Conservation (phyloP, 345 rosid species). For the Aquilaria malaccensis region DNA sequence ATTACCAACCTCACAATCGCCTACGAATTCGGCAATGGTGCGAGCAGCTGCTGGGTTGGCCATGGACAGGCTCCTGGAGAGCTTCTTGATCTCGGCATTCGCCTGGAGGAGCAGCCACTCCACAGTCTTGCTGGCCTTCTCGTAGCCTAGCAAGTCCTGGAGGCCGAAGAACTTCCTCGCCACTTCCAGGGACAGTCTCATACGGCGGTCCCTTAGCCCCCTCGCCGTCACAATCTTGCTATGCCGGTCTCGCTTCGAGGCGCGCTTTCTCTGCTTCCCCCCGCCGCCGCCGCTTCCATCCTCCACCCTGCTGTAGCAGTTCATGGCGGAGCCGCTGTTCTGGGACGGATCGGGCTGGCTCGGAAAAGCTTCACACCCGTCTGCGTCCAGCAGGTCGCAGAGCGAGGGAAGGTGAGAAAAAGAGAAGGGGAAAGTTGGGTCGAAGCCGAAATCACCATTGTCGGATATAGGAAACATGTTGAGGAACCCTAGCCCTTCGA, state of each 20-base stretch:
- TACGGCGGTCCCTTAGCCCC: conserved; percentile 77
- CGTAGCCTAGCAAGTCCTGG: conserved; percentile 76
- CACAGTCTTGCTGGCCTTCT: conserved; percentile 79
- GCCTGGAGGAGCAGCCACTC: conserved; percentile 75
- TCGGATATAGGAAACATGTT: too few relatives aligned
- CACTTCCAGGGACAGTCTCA: conserved; percentile 74
- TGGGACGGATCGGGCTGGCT: conserved; percentile 24
- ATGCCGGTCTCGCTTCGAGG: conserved; percentile 61
- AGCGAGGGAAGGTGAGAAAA: conserved; percentile 12
- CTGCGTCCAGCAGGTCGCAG: not conserved
- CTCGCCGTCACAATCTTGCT: conserved; percentile 82
- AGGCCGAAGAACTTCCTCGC: conserved; percentile 67
- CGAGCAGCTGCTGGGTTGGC: not conserved
- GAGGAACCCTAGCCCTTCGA: too few relatives aligned
- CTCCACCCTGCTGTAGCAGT: not conserved
- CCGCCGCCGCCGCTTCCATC: not conserved
- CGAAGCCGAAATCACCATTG: too few relatives aligned
- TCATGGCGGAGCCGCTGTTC: conserved; percentile 1
- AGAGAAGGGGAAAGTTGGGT: conserved; percentile 4
- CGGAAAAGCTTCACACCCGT: not conserved
- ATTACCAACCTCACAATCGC: too few relatives aligned
- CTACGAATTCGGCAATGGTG: too few relatives aligned
- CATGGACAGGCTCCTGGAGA: conserved; percentile 16
- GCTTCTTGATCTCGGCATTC: conserved; percentile 45
- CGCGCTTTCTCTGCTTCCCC: conserved; percentile 26